Conservation (phyloP, 106 monocot species). For the Xerophyta viscosa region DNA sequence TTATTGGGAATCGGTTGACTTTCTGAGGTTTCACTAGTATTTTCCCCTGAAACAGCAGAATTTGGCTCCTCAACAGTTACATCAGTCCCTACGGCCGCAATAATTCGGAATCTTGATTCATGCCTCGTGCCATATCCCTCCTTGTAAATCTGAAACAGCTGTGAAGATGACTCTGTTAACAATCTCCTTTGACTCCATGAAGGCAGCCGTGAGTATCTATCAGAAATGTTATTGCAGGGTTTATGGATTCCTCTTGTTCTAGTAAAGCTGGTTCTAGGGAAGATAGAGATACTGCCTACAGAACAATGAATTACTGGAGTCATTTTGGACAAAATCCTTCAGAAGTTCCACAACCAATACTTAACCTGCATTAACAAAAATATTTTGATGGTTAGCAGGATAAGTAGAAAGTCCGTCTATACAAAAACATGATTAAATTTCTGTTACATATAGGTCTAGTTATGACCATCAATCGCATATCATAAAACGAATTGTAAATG, state of each 20-base stretch:
- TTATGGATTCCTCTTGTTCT: constrained; percentile 38
- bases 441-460: too few relatives aligned
- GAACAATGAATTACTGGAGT: constrained; percentile 64
- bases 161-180: constrained; percentile 24
- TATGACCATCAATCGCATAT: too few relatives aligned
- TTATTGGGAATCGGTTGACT: constrained; percentile 18
- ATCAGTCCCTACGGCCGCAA: constrained; percentile 57
- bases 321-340: constrained; percentile 34
- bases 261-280: constrained; percentile 39
- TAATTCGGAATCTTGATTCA: constrained; percentile 20
- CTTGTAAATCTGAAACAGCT: constrained; percentile 24
- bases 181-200: constrained; percentile 19
- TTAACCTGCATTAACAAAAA: too few relatives aligned
- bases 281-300: constrained; percentile 45
- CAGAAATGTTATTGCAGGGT: constrained; percentile 20
- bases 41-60: constrained; percentile 39
- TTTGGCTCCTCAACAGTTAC: constrained; percentile 51
- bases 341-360: neutral
- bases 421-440: too few relatives aligned
- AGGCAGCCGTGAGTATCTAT: constrained; percentile 15
- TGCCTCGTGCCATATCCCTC: constrained; percentile 18
- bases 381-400: too few relatives aligned
- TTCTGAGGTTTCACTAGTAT: constrained; percentile 18
- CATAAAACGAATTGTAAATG: too few relatives aligned
- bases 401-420: too few relatives aligned